Conservation (phyloP, 352 stramenopile species). For the Phytopythium mirpurense region DNA sequence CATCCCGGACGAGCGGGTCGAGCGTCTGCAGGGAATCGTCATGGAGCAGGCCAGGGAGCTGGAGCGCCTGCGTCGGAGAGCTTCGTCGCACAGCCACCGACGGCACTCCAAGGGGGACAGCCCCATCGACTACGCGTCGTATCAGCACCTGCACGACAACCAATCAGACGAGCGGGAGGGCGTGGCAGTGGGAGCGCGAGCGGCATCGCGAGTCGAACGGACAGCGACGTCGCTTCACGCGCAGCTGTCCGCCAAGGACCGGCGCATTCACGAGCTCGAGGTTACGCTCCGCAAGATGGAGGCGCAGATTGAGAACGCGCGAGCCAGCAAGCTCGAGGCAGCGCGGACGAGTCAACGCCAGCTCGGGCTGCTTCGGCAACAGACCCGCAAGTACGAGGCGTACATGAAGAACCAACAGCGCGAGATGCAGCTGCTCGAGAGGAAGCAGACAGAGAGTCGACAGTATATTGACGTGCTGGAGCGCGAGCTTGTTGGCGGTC, state of each 20-base stretch:
- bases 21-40: conserved; percentile 29
- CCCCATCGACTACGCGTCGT: too few relatives aligned
- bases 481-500: conserved; percentile 16
- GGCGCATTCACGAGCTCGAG: conserved; percentile 26
- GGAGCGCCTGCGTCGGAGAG: conserved; percentile 12
- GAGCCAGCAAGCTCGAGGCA: conserved; percentile 23
- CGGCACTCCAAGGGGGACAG: neutral
- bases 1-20: conserved; percentile 7
- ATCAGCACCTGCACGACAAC: neutral
- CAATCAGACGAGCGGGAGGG: conserved; percentile 8
- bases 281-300: conserved; percentile 22
- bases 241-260: conserved; percentile 27
- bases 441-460: conserved; percentile 13
- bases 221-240: conserved; percentile 36
- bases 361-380: conserved; percentile 20
- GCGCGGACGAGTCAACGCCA: conserved; percentile 24
- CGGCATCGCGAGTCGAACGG: conserved; percentile 9
- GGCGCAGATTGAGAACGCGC: conserved; percentile 12
- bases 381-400: conserved; percentile 35
- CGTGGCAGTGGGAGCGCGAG: neutral
- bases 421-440: conserved; percentile 22
- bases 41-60: conserved; percentile 36
- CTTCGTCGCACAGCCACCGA: conserved; percentile 1
- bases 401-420: conserved; percentile 16
- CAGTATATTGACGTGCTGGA: conserved; percentile 26